A percentile compares a stretch with the other conserved stretches of the same genome.
phyloP scores from a whole-genome alignment of 129 eudicot species.

The Flaveria sonorensis region DNA sequence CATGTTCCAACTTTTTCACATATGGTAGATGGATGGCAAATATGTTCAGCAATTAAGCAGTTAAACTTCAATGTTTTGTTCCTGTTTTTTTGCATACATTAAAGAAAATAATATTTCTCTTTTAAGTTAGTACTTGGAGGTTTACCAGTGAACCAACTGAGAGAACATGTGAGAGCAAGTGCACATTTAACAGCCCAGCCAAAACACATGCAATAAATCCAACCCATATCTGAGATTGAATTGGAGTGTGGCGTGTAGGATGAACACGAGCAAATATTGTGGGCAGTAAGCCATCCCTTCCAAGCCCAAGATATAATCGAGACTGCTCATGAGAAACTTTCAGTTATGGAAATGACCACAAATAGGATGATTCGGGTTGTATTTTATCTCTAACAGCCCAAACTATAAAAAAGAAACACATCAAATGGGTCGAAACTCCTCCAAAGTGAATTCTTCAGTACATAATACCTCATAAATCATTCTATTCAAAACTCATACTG shows the following conservation, averaged over 20 bases:
- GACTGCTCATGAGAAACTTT: constrained; percentile 51
- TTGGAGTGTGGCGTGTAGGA: constrained; percentile 83
- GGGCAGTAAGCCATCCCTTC: constrained; percentile 95
- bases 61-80: background rate
- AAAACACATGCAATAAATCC: constrained; percentile 77
- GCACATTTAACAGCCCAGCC: constrained; percentile 82
- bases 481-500: background rate
- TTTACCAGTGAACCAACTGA: constrained; percentile 94
- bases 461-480: background rate
- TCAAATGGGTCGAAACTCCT: constrained; percentile 3
- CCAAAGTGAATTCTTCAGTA: background rate
- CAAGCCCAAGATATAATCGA: constrained; percentile 92
- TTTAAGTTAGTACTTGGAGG: background rate
- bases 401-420: too few species aligned
- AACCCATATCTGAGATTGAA: constrained; percentile 96
- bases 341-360: too few species aligned
- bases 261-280: constrained; percentile 77
- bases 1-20: constrained; percentile 7
- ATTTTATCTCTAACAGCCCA: too few species aligned
- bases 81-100: background rate
- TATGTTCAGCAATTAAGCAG: background rate
- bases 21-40: background rate
- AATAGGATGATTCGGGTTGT: too few species aligned
- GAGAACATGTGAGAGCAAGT: constrained; percentile 91
- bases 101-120: background rate